A percentile compares a stretch with the other conserved stretches of the same genome.
These are phyloP conservation scores for Blastosporella zonata DNA, from an alignment of 1,284 basidiomycete species.

Conservation along the genomic window DNA sequence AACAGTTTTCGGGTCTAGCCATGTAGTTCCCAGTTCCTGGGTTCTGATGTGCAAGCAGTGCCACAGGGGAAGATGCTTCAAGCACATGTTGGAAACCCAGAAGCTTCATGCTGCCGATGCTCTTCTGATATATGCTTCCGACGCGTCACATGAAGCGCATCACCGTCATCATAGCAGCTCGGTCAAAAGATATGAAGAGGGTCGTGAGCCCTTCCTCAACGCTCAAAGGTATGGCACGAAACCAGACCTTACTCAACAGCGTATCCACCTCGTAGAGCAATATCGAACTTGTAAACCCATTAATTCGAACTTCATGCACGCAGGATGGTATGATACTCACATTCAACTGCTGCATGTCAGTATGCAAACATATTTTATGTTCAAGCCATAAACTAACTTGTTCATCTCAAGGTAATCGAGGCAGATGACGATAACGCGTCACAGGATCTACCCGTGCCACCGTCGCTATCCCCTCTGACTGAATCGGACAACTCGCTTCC, in stretches of 20 bases:
- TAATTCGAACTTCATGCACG: slow-evolving; percentile 30
- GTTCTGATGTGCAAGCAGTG: slow-evolving; percentile 47
- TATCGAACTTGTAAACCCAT: slow-evolving; percentile 43
- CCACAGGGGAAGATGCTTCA: slow-evolving; percentile 47
- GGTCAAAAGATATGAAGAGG: slow-evolving; percentile 26
- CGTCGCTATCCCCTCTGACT: slow-evolving; percentile 1
- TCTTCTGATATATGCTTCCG: slow-evolving; percentile 32
- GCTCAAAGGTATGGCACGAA: slow-evolving; percentile 35
- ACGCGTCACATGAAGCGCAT: slow-evolving; percentile 33
- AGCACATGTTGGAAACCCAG: slow-evolving; percentile 41
- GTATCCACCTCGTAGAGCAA: slow-evolving; percentile 30
- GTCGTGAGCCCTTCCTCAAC: slow-evolving; percentile 21
- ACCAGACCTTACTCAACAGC: slow-evolving; percentile 29
- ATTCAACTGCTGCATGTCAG: slow-evolving; percentile 13
- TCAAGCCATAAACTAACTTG: not conserved
- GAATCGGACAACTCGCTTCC: not conserved
- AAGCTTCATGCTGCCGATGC: slow-evolving; percentile 54
- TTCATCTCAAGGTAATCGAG: not conserved
- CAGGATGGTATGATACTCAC: slow-evolving; percentile 52
- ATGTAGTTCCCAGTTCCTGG: slow-evolving; percentile 24
- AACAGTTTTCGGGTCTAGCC: slow-evolving; percentile 17
- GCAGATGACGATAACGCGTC: not conserved
- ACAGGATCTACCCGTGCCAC: not conserved
- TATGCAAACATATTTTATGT: not conserved
- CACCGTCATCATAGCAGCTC: slow-evolving; percentile 43